Evolutionary conservation across 768 basidiomycete species (phyloP), one percentile per base, ranked within the genome.

Genomic region (Boletus insuetus): DNA sequence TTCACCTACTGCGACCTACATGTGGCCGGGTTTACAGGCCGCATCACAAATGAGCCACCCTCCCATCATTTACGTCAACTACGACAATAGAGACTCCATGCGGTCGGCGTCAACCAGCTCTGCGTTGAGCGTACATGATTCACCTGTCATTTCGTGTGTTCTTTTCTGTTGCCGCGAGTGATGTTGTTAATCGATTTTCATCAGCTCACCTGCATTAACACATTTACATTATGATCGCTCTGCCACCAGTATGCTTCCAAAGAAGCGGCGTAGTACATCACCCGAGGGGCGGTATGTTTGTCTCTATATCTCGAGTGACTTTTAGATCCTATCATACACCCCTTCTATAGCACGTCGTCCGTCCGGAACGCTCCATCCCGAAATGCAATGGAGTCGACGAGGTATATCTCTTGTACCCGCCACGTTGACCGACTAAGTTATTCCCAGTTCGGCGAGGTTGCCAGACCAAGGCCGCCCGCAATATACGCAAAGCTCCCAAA

Each of bases 21-120:
- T 73, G 63, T 81, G 79, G 79, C 77, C 77, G n/a, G 70, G 64
- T 53, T 73, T 80, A 56, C 69, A 72, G 59, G 69, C 76, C 58
- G 74, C 76, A 24, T 80, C 76, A 35, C 70, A 75, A 63, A 77
- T 77, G 74, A 64, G 60, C 49, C 63, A 69, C 55, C 69, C 67
- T 47, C 77, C 79, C 29, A 63, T 72, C 49, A 65, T 75, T 58
- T 76, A 77, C 60, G 74, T 74, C 61, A 64, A 70, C 56, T 65
- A 70, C 48, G 62, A 71, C 60, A 62, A 57, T n/a, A 62, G 64
- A 70, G 61, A 65, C 40, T 47, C 64, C 66, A 63, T 58, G 71
- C 71, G 67, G 59, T 66, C 69, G 35, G 56, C 63, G 49, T 73
- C 69, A 53, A 63, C 61, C 46, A 69, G 60, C 46, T 71, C 69